These are phyloP conservation scores for Lentinula sp. DNA, from an alignment of 768 basidiomycete species.

Conservation along the genomic window DNA sequence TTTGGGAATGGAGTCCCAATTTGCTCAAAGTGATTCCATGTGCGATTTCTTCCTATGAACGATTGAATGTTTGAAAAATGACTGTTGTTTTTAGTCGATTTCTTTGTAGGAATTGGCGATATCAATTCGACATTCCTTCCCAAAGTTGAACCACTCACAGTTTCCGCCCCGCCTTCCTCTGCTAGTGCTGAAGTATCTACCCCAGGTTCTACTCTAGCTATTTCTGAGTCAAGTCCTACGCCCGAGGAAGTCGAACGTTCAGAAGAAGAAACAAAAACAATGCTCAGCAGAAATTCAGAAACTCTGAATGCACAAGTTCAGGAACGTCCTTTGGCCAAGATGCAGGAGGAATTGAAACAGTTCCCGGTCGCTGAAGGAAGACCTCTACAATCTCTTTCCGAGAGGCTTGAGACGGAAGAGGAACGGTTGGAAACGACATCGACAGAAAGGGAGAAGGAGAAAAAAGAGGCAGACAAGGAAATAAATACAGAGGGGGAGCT, in stretches of 20 bases:
- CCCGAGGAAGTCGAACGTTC: conserved; percentile 37
- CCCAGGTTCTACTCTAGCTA: conserved; percentile 6
- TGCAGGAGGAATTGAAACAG: conserved; percentile 72
- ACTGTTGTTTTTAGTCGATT: conserved; percentile 64
- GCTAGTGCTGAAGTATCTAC: conserved; percentile 11
- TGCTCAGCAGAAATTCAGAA: conserved; percentile 65
- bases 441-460: neutral
- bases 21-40: conserved; percentile 96
- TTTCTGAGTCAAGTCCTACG: conserved; percentile 15
- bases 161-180: conserved; percentile 21
- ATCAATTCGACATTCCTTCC: conserved; percentile 95
- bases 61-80: conserved; percentile 9
- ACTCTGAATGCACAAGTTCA: conserved; percentile 82
- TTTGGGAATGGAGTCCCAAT: conserved; percentile 98
- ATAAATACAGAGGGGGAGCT: neutral
- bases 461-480: neutral
- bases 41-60: conserved; percentile 26
- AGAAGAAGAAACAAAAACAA: conserved; percentile 42
- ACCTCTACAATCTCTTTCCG: neutral
- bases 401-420: neutral
- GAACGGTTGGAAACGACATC: neutral
- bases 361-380: conserved; percentile 23
- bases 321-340: conserved; percentile 81
- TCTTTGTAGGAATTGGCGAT: conserved; percentile 97
- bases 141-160: conserved; percentile 55